A percentile compares a stretch with the other conserved stretches of the same genome.
Evolutionary conservation across 2,329 filamentous ascomycete genomes (phyloP).

Genomic region (Aspergillus sergii): DNA sequence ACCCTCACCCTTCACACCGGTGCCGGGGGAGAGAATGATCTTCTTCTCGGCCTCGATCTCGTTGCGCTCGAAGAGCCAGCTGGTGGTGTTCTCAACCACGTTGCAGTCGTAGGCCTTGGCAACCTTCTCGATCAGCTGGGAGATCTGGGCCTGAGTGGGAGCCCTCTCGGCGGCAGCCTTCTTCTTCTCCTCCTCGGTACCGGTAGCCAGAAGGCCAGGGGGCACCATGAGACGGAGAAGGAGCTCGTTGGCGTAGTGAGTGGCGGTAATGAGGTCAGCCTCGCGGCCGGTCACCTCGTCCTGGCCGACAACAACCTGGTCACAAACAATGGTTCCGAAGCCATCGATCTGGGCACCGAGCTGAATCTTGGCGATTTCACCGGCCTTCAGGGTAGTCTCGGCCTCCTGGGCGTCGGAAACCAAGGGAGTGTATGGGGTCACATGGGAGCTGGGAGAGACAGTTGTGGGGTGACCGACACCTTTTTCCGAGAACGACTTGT

Average conservation of each 20-base stretch:
- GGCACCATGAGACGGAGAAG: conserved; percentile 89
- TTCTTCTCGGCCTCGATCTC: conserved; percentile 99
- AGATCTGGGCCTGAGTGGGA: conserved; percentile 84
- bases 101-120: conserved; percentile 88
- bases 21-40: conserved; percentile 81
- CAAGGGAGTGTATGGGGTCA: conserved; percentile 95
- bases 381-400: conserved; percentile 73
- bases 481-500: conserved; percentile 40
- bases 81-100: conserved; percentile 96
- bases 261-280: conserved; percentile 87
- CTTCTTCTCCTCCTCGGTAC: conserved; percentile 92
- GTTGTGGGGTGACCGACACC: conserved; percentile 93
- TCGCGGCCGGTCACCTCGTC: conserved; percentile 72
- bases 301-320: conserved; percentile 77
- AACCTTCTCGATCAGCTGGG: conserved; percentile 84
- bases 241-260: conserved; percentile 93
- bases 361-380: conserved; percentile 94
- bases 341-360: conserved; percentile 98
- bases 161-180: conserved; percentile 83
- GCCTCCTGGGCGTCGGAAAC: conserved; percentile 85
- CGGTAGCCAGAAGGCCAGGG: conserved; percentile 78
- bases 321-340: conserved; percentile 93
- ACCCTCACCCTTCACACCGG: conserved; percentile 90
- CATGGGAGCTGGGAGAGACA: conserved; percentile 87
- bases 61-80: conserved; percentile 94